These are phyloP conservation scores for Paecilomyces sp. DNA, from an alignment of 2,329 filamentous ascomycete genomes.

Conservation along the genomic window DNA sequence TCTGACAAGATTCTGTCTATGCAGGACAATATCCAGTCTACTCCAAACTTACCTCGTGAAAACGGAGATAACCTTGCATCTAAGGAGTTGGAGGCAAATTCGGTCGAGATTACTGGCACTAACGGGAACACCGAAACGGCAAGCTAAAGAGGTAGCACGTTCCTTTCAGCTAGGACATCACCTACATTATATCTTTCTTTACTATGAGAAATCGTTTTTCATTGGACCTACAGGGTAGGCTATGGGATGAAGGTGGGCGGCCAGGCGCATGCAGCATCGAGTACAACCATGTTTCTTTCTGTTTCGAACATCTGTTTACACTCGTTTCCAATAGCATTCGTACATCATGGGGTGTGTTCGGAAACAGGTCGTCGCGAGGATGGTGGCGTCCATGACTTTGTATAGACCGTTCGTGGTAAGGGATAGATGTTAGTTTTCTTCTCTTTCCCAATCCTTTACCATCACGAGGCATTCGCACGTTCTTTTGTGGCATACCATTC, in stretches of 20 bases:
- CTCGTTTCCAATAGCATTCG: neutral
- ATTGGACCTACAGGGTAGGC: neutral
- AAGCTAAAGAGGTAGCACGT: constrained; percentile 11
- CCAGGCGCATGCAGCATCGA: neutral
- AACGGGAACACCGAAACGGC: constrained; percentile 19
- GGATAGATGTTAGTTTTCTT: neutral
- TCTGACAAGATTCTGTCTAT: constrained; percentile 5
- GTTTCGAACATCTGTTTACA: neutral
- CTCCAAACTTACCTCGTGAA: constrained; percentile 8
- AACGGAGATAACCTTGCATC: constrained; percentile 14
- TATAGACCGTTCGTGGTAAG: neutral
- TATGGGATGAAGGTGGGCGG: neutral
- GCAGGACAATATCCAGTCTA: constrained; percentile 1
- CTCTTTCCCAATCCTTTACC: neutral
- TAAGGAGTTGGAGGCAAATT: constrained; percentile 30
- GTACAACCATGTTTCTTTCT: neutral
- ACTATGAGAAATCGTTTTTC: neutral
- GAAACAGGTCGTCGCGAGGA: neutral
- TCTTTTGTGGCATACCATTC: neutral
- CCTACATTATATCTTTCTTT: neutral
- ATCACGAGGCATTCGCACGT: neutral
- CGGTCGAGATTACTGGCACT: constrained; percentile 24
- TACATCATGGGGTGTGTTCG: neutral
- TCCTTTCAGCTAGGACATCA: neutral
- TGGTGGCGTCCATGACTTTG: neutral